phyloP scores from a whole-genome alignment of 208 protist species.

The Trypanosoma vivax region DNA sequence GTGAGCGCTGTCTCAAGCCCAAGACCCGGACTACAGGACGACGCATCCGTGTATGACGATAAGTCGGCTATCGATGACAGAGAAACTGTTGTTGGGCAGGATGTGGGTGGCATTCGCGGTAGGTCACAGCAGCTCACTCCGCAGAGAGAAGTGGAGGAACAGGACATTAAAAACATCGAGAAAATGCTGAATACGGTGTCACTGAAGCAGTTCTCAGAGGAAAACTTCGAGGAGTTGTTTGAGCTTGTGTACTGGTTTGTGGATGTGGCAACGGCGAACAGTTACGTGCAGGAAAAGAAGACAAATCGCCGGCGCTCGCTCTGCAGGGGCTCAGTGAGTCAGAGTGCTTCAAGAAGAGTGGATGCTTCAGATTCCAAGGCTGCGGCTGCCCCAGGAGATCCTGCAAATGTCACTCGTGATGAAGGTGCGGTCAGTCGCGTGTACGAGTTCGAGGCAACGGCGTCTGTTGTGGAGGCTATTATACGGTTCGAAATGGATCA shows the following conservation, averaged over 20 bases:
- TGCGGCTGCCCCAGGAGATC: not conserved
- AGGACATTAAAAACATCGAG: not conserved
- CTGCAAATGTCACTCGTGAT: not conserved
- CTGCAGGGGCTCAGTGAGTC: not conserved
- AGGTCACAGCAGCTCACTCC: too few relatives aligned
- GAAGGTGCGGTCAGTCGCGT: constrained; percentile 25
- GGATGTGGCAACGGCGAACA: constrained; percentile 70
- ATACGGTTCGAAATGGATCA: constrained; percentile 32
- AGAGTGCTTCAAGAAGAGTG: not conserved
- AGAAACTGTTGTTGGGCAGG: too few relatives aligned
- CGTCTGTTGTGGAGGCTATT: constrained; percentile 45
- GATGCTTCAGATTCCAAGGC: not conserved
- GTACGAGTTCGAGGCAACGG: constrained; percentile 30
- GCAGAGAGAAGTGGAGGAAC: not conserved
- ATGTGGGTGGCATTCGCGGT: too few relatives aligned
- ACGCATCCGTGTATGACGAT: too few relatives aligned
- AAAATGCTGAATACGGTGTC: constrained; percentile 6
- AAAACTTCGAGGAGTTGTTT: constrained; percentile 72
- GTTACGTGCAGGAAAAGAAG: constrained; percentile 20
- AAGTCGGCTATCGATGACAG: too few relatives aligned
- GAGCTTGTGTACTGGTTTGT: constrained; percentile 71
- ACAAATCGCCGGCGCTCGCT: constrained; percentile 8
- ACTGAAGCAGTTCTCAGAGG: constrained; percentile 48
- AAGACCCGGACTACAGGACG: too few relatives aligned
- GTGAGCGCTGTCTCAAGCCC: not conserved